Evolutionary conservation across 108 stramenopile genomes (phyloP), one percentile per base, ranked within the genome.

Genomic region (Parietichytrium sp.): DNA sequence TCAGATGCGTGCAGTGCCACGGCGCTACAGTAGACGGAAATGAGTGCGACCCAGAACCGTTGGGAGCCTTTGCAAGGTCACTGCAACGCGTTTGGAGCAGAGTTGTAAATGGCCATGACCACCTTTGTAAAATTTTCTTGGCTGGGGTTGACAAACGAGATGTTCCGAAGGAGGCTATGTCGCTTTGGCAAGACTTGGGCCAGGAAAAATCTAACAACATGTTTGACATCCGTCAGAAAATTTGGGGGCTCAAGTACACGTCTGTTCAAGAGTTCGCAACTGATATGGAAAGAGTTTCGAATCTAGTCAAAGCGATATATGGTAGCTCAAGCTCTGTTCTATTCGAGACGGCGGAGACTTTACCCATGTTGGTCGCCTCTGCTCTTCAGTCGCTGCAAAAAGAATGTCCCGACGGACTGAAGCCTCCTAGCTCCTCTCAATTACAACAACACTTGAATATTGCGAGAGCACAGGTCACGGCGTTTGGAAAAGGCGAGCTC

Each of bases 51-150:
- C 33, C 42, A 13, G 36, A 33, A 25, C 61, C 61, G 42, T 10
- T 72, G 33, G 61, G 36, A 0, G 38, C 36, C 38, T 20, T 72
- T 16, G 61, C 61, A n/a, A 33, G 23, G 15, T 25, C 45, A 6
- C 45, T 72, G 61, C 61, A 72, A 13, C 61, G 61, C 20, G 61
- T 72, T 25, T 72, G 61, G 61, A 45, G 38, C 8, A 33, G 61
- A n/a, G 61, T 38, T 6, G 61, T 72, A 8, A 72, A 72, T 20
- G 10, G 38, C 20, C 61, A 72, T 38, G 61, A 72, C 45, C 61
- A 42, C 42, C 10, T 72, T 8, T 72, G 61, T 42, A 47, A 72
- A 20, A 72, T 72, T 1, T 72, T 72, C 20, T 42, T 72, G 10
- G 61, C 36, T 33, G 61, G 45, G 38, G 20, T 27, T 7, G 61